Evolutionary conservation across 2,329 filamentous ascomycete genomes (phyloP), one percentile per base, ranked within the genome.

Genomic region (Elsinoe australis): DNA sequence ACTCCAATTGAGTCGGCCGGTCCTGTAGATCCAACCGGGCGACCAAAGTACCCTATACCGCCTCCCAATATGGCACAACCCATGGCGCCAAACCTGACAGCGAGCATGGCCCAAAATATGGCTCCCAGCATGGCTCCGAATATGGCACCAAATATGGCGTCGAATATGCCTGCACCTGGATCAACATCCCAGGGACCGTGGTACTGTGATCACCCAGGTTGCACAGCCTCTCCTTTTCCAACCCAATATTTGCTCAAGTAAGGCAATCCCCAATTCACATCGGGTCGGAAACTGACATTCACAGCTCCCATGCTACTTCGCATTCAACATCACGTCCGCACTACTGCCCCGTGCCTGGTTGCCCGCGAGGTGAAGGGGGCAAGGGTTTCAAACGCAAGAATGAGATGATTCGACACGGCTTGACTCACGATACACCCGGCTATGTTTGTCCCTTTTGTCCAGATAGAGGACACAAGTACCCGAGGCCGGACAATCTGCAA

Each of bases 391-490:
- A 83, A 60, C 71, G 79, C 24, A 82, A 82, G 59, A 83, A 83
- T 54, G 79, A 83, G 60, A 82, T 83, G 79, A 81, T 82, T 52
- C 70, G 79, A n/a, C 79, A 83, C 59, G 89, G 90, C 1, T 75
- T 96, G 2, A 92, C 96, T 3, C 92, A 98, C 61, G 83, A 88
- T 55, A 94, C 87, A 5, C 92, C 92, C 1, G 90, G 90, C 52
- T 98, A 96, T 60, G 82, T 95, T 22, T 98, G 92, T 64, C 92
- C 92, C 0, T 96, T 95, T 62, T 98, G 92, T 64, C 85, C 87
- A 1, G 88, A 95, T 59, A 77, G 88, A 55, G 88, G 95, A 63
- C 90, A 95, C 65, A 89, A 85, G 62, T 96, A 96, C 64, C 92
- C 92, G 4, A 76, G 92, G 56, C 92, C 92, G 26, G 92, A 98